These are phyloP conservation scores for Breviolum minutum DNA, from an alignment of 73 alveolate genomes.

Conservation along the genomic window DNA sequence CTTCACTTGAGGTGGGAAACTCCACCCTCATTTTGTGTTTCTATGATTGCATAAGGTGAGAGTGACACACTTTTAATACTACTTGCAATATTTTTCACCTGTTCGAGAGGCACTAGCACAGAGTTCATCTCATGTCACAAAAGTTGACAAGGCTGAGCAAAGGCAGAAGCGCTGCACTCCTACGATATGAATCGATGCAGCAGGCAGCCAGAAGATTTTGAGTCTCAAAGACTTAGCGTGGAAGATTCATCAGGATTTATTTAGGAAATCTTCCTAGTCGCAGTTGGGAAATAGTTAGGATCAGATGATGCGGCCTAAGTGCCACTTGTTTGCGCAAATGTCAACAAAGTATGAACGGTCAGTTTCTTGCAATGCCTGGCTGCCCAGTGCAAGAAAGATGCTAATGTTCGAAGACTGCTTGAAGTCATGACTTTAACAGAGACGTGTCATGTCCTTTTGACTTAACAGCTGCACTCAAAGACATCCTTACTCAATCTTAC, in stretches of 20 bases:
- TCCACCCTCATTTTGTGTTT: background rate
- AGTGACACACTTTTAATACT: background rate
- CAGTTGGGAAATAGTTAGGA: background rate
- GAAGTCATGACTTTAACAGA: too few relatives aligned
- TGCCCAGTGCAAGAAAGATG: too few relatives aligned
- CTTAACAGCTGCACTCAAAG: too few relatives aligned
- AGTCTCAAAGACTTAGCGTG: too few relatives aligned
- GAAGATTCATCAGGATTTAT: background rate
- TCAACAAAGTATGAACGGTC: too few relatives aligned
- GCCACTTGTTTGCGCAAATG: too few relatives aligned
- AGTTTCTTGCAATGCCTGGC: too few relatives aligned
- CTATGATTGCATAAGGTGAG: background rate
- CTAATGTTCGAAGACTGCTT: too few relatives aligned
- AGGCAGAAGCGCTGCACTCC: slow-evolving; percentile 39
- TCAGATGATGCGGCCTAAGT: too few relatives aligned
- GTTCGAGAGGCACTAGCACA: background rate
- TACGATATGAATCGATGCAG: slow-evolving; percentile 39
- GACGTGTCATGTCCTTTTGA: too few relatives aligned
- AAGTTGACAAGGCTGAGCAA: slow-evolving; percentile 50
- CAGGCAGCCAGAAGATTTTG: background rate
- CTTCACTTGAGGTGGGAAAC: slow-evolving; percentile 3
- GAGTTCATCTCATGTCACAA: background rate
- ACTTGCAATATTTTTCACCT: background rate
- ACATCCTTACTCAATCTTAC: too few relatives aligned
- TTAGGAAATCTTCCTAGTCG: background rate